Evolutionary conservation across 2,329 filamentous ascomycete species (phyloP).

Genomic region (Helminthosporium solani): DNA sequence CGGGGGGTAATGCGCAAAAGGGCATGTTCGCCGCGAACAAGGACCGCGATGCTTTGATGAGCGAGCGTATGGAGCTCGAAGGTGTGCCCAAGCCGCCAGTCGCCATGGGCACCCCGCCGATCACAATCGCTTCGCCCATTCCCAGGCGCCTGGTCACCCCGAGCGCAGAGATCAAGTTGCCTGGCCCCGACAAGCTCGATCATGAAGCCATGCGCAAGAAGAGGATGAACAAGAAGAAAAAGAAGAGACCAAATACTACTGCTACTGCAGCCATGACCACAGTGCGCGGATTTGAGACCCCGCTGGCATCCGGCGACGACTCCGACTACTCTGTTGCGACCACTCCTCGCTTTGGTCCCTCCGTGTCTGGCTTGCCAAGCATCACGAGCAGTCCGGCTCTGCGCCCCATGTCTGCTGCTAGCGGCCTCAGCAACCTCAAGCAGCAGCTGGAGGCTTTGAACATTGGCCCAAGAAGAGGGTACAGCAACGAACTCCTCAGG

Average conservation of each 20-base stretch:
- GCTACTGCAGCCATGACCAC: conserved; percentile 36
- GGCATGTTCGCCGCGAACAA: conserved; percentile 7
- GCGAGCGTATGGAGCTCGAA: conserved; percentile 29
- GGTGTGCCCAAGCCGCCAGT: conserved; percentile 16
- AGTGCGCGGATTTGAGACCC: conserved; percentile 54
- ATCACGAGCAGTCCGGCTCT: conserved; percentile 55
- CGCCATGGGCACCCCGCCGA: conserved; percentile 39
- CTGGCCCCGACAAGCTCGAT: conserved; percentile 39
- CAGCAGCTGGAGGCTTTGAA: conserved; percentile 77
- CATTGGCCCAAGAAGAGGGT: conserved; percentile 58
- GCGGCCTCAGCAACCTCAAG: conserved; percentile 81
- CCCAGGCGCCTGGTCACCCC: conserved; percentile 30
- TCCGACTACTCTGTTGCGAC: conserved; percentile 50
- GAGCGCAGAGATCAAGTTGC: conserved; percentile 22
- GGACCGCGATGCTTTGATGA: conserved; percentile 18
- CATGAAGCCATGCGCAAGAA: conserved; percentile 41
- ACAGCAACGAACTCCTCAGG: conserved; percentile 26
- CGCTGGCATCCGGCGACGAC: conserved; percentile 56
- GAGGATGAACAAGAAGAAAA: conserved; percentile 42
- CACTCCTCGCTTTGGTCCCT: conserved; percentile 46
- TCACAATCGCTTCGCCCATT: conserved; percentile 36
- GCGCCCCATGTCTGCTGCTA: conserved; percentile 53
- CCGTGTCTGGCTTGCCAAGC: conserved; percentile 48
- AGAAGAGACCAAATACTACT: conserved; percentile 32
- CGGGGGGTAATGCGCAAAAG: conserved; percentile 13